These are phyloP conservation scores for Aureobasidium sp. DNA, from an alignment of 2,329 filamentous ascomycete species.

Conservation along the genomic window DNA sequence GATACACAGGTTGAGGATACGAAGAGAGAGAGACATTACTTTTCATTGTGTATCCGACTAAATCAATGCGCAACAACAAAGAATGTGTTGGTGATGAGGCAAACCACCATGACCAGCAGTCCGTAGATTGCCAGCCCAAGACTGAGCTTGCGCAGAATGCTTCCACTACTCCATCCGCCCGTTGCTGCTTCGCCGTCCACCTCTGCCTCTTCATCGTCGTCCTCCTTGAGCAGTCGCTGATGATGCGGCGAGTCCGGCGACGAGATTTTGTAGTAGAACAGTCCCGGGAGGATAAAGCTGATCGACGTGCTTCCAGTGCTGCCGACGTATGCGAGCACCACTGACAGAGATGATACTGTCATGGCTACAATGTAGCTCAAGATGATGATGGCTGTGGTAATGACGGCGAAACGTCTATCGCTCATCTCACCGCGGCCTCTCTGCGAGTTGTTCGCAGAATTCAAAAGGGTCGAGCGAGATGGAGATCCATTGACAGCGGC, in stretches of 20 bases:
- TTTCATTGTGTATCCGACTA: background rate
- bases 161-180: slow-evolving; percentile 35
- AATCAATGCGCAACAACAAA: slow-evolving; percentile 59
- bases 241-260: slow-evolving; percentile 80
- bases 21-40: background rate
- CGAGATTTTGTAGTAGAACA: slow-evolving; percentile 99
- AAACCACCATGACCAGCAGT: slow-evolving; percentile 79
- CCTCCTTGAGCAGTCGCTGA: slow-evolving; percentile 80
- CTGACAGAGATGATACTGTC: slow-evolving; percentile 81
- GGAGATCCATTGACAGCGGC: slow-evolving; percentile 17
- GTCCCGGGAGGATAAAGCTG: slow-evolving; percentile 88
- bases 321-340: slow-evolving; percentile 90
- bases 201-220: slow-evolving; percentile 71
- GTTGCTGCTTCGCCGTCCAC: slow-evolving; percentile 32
- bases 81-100: slow-evolving; percentile 77
- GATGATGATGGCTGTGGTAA: slow-evolving; percentile 80
- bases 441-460: slow-evolving; percentile 7
- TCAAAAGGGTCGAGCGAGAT: slow-evolving; percentile 24
- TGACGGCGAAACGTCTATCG: slow-evolving; percentile 78
- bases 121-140: slow-evolving; percentile 78
- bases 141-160: slow-evolving; percentile 61
- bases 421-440: slow-evolving; percentile 54
- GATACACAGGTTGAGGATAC: background rate
- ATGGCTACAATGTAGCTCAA: slow-evolving; percentile 82
- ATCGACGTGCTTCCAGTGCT: slow-evolving; percentile 92